Evolutionary conservation across 2,329 filamentous ascomycete species (phyloP), one percentile per base, ranked within the genome.

Genomic region (Phyllachora maydis): DNA sequence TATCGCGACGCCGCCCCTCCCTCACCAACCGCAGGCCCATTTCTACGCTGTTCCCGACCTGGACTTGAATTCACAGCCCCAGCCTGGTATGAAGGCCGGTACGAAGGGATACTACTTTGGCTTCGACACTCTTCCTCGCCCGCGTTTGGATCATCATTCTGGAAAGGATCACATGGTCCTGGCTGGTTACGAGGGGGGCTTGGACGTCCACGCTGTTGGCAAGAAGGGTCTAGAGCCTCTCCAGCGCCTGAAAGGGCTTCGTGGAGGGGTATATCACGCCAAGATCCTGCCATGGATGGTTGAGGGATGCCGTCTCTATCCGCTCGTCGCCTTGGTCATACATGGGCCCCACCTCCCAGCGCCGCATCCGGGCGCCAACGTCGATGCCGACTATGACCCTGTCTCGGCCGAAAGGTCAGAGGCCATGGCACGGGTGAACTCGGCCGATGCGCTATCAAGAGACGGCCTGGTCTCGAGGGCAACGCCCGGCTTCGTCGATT

Each of bases 211-310:
- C 33, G 58, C 66, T 11, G 60, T 90, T 15, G 66, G 69, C 20
- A 77, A 73, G 38, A 68, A 70, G 30, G 75, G 74, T 23, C 45
- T 79, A 25, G 73, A 79, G 26, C 58, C 65, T 12, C 50, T 81
- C 15, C 71, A 71, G 11, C 66, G 66, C 26, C 50, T 93, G 22
- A 72, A 74, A 38, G 79, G 78, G 4, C 54, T 93, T 14, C 66
- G 71, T 35, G 85, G 85, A 19, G 70, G 70, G 12, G 77, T 93
- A 1, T 56, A 81, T 32, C 64, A 75, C 32, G 83, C 83, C 26
- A 91, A 85, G 46, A 67, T 93, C 13, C 47, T 93, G 23, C 71
- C 77, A 1, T 79, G 73, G 62, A 64, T 56, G 11, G 47, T 59
- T 14, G 45, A 52, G 6, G 50, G 52, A 16, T 49, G 57, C 6